Evolutionary conservation across 2,329 filamentous ascomycete species (phyloP).

Genomic region (Zymoseptoria ardabiliae): DNA sequence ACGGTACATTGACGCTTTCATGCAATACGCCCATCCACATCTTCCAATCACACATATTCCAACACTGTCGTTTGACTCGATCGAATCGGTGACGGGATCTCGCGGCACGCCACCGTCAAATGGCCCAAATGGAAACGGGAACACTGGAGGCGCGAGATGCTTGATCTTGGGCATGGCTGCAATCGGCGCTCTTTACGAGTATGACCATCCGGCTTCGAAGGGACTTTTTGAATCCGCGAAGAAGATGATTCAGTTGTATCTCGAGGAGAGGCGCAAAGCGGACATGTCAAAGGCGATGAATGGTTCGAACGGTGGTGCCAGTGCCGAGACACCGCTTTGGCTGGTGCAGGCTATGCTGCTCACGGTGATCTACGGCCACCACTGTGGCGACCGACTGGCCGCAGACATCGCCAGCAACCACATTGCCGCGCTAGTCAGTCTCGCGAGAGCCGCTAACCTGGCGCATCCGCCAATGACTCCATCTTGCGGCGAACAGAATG

Average conservation of each 20-base stretch:
- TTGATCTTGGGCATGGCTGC: slow-evolving; percentile 81
- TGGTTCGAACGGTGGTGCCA: slow-evolving; percentile 34
- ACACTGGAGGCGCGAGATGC: slow-evolving; percentile 74
- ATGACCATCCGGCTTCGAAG: slow-evolving; percentile 69
- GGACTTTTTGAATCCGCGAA: slow-evolving; percentile 89
- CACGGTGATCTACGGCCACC: slow-evolving; percentile 92
- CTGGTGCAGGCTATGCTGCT: slow-evolving; percentile 94
- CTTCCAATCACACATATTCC: slow-evolving; percentile 90
- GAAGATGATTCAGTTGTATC: slow-evolving; percentile 87
- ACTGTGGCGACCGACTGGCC: slow-evolving; percentile 83
- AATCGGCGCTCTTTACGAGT: slow-evolving; percentile 80
- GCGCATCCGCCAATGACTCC: slow-evolving; percentile 40
- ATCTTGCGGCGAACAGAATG: slow-evolving; percentile 6
- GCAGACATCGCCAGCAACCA: slow-evolving; percentile 90
- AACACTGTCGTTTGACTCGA: slow-evolving; percentile 81
- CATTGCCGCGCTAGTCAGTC: slow-evolving; percentile 80
- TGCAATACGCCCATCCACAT: slow-evolving; percentile 89
- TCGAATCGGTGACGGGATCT: slow-evolving; percentile 52
- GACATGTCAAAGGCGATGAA: slow-evolving; percentile 61
- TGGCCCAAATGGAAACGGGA: slow-evolving; percentile 45
- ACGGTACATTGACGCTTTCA: slow-evolving; percentile 82
- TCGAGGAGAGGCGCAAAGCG: slow-evolving; percentile 82
- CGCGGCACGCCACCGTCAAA: slow-evolving; percentile 45
- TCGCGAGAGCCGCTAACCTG: slow-evolving; percentile 82
- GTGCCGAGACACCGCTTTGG: slow-evolving; percentile 69